phyloP scores from a whole-genome alignment of 2,329 filamentous ascomycete species.

The Didymella segeticola region DNA sequence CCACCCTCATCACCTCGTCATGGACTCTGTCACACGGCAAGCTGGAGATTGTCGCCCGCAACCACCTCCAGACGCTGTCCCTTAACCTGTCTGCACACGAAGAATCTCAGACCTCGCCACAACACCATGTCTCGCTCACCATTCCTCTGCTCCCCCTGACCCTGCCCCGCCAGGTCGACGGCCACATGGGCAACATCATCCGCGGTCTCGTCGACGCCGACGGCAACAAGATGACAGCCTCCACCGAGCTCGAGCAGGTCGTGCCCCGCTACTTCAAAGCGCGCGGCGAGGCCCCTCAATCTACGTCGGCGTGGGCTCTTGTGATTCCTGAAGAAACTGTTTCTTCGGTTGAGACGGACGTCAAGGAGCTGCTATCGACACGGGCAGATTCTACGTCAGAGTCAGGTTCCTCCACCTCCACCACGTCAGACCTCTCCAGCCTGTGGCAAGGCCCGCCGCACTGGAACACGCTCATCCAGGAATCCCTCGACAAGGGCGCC shows the following conservation, averaged over 20 bases:
- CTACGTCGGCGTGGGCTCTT: slow-evolving; percentile 76
- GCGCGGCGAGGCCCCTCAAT: slow-evolving; percentile 49
- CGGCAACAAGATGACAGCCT: slow-evolving; percentile 64
- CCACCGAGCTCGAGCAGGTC: slow-evolving; percentile 71
- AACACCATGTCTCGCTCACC: slow-evolving; percentile 31
- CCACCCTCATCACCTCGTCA: slow-evolving; percentile 33
- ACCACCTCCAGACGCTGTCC: not conserved
- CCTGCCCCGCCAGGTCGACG: slow-evolving; percentile 64
- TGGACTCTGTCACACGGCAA: slow-evolving; percentile 26
- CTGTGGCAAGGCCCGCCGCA: slow-evolving; percentile 26
- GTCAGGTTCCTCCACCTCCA: too few species aligned
- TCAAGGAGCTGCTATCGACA: too few species aligned
- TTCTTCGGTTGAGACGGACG: not conserved
- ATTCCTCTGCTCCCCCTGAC: slow-evolving; percentile 69
- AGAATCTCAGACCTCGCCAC: not conserved
- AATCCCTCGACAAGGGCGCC: slow-evolving; percentile 39
- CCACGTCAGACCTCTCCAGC: not conserved
- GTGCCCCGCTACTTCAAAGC: slow-evolving; percentile 66
- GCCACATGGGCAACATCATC: slow-evolving; percentile 80
- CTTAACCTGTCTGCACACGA: slow-evolving; percentile 9
- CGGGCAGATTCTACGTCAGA: too few species aligned
- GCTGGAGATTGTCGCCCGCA: not conserved
- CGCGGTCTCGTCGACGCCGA: slow-evolving; percentile 62
- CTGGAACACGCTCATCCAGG: slow-evolving; percentile 30
- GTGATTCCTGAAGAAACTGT: slow-evolving; percentile 60